A percentile compares a stretch with the other conserved stretches of the same genome.
Evolutionary conservation across 2,329 filamentous ascomycete species (phyloP).

Genomic region (Botrytis pseudocinerea): DNA sequence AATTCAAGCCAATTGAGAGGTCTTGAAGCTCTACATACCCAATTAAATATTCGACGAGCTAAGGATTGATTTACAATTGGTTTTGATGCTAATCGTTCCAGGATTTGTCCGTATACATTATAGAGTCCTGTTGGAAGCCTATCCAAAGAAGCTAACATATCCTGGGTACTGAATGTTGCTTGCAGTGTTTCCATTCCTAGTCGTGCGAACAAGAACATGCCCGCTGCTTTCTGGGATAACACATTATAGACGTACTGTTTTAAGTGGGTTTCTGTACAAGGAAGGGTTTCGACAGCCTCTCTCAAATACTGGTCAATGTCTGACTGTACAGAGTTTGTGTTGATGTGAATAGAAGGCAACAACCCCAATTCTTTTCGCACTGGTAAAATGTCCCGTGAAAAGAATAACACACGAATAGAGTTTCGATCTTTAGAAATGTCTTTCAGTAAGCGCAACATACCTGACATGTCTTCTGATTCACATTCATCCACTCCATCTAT

Average conservation of each 20-base stretch:
- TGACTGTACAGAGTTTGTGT: neutral
- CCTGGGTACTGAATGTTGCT: constrained; percentile 20
- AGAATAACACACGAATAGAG: constrained; percentile 16
- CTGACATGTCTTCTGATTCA: constrained; percentile 13
- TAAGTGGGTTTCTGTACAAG: constrained; percentile 18
- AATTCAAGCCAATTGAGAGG: constrained; percentile 22
- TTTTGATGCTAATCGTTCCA: constrained; percentile 18
- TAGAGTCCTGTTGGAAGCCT: constrained; percentile 17
- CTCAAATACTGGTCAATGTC: constrained; percentile 20
- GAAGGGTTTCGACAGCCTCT: constrained; percentile 17
- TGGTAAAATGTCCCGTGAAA: constrained; percentile 18
- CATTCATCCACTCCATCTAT: constrained; percentile 23
- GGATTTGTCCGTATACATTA: constrained; percentile 17
- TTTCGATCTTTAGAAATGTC: constrained; percentile 1
- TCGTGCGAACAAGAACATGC: constrained; percentile 22
- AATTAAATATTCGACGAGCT: constrained; percentile 16
- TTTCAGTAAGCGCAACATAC: constrained; percentile 14
- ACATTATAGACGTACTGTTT: constrained; percentile 22
- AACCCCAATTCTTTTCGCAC: constrained; percentile 17
- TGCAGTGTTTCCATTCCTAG: constrained; percentile 19
- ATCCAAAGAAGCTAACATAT: constrained; percentile 20
- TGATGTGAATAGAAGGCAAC: constrained; percentile 11
- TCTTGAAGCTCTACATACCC: constrained; percentile 20
- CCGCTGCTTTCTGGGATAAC: constrained; percentile 16
- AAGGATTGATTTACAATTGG: neutral